Evolutionary conservation across 2,329 filamentous ascomycete species (phyloP).

Genomic region (Tolypocladium tundrense): DNA sequence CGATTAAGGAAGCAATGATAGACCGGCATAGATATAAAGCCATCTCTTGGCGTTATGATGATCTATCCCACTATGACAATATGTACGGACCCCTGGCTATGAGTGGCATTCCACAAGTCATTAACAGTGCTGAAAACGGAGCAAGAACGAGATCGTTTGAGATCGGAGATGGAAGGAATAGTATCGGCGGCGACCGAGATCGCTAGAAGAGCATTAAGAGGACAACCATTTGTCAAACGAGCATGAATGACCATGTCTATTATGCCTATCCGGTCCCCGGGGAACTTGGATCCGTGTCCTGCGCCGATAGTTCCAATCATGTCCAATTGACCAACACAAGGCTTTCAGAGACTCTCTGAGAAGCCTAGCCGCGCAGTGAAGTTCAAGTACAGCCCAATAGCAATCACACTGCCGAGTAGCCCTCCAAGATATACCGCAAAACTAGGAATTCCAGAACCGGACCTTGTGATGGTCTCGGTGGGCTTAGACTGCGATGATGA

Average conservation of each 20-base stretch:
- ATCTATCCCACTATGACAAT: no score
- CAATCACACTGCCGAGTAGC: background rate
- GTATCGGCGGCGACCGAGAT: no score
- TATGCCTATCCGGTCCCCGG: background rate
- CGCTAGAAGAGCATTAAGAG: no score
- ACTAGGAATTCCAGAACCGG: background rate
- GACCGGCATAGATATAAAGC: no score
- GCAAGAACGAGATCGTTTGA: no score
- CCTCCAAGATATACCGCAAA: background rate
- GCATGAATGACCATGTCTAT: background rate
- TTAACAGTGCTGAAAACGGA: no score
- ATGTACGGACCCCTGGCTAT: no score
- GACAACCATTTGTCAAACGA: no score
- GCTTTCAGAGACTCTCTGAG: background rate
- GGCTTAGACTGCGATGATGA: background rate
- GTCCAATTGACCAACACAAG: background rate
- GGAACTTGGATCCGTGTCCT: background rate
- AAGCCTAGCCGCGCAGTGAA: background rate
- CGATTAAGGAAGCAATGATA: no score
- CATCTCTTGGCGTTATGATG: no score
- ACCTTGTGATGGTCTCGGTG: background rate
- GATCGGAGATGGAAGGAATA: no score
- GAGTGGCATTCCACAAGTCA: no score
- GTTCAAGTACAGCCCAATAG: background rate
- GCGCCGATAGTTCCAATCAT: background rate